Evolutionary conservation across 768 basidiomycete species (phyloP), one percentile per base, ranked within the genome.

Genomic region (Lactarius psammicola): DNA sequence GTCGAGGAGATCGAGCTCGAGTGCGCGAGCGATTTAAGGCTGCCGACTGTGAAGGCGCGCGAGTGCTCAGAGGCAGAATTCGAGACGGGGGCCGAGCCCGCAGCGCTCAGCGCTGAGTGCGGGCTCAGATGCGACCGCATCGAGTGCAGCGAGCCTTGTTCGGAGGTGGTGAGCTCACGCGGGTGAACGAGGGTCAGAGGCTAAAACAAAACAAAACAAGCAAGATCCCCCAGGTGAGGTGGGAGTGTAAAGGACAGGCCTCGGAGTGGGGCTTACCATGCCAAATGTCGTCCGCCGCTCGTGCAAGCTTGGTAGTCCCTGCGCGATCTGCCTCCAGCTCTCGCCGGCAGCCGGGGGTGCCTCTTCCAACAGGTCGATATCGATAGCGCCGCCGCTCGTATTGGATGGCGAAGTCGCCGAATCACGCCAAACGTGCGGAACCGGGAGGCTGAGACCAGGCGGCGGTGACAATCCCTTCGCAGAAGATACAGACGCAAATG

Each of bases 331-430:
- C 65, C 84, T 79, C 90, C 90, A 91, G 5, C 82, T 78, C 62
- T 82, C 83, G 23, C 80, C 80, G 30, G 89, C 85, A 62, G 72
- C 72, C 3, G 90, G 89, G 9, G 90, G 89, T 28, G 80, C 86
- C 38, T 89, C 87, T 66, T 92, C 90, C 18, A 89, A 76, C 6
- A 89, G 72, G 71, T 90, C 87, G 23, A 86, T 81, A 3, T 80
- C 75, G 61, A 86, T 72, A 6, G n/a, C n/a, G n/a, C 65, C 70
- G 3, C 69, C 69, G 46, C 69, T 69, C n/a, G 56, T 54, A 7
- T 70, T 71, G 31, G 11, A 55, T 46, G 55, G 64, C 18, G 54
- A 42, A 30, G 30, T 26, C 11, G 33, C 74, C 68, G 75, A 80
- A 57, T 75, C 75, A 36, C 76, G 76, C 79, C 76, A 80, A 20